Evolutionary conservation across 1,139 yeast genomes (phyloP).

Genomic region (Diutina ranongensis): DNA sequence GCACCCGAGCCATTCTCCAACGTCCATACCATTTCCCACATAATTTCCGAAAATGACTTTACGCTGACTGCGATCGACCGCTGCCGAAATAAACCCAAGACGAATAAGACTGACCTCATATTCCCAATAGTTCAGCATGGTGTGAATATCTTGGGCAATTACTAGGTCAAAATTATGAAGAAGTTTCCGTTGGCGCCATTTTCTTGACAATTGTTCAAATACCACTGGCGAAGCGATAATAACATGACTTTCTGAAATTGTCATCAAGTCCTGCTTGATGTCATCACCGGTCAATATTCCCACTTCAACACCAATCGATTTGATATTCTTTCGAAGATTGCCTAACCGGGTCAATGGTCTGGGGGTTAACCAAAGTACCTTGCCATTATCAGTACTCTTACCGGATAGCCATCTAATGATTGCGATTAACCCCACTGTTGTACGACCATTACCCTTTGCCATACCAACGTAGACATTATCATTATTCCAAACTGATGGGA

Average conservation of each 20-base stretch:
- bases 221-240: slow-evolving; percentile 73
- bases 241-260: slow-evolving; percentile 42
- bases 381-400: background rate
- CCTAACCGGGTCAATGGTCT: background rate
- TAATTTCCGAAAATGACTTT: slow-evolving; percentile 60
- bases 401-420: background rate
- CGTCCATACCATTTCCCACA: slow-evolving; percentile 61
- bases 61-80: slow-evolving; percentile 42
- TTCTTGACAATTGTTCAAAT: slow-evolving; percentile 58
- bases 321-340: background rate
- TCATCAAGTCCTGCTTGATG: background rate
- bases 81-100: slow-evolving; percentile 57
- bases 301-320: background rate
- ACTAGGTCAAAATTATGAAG: slow-evolving; percentile 58
- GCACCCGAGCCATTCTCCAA: slow-evolving; percentile 84
- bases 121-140: slow-evolving; percentile 34
- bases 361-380: background rate
- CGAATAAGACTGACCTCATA: slow-evolving; percentile 68
- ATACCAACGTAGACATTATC: slow-evolving; percentile 58
- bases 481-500: slow-evolving; percentile 45
- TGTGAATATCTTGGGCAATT: slow-evolving; percentile 70
- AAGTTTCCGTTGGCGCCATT: slow-evolving; percentile 73
- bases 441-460: slow-evolving; percentile 69
- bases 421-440: slow-evolving; percentile 63
- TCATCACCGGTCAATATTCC: background rate